phyloP scores from a whole-genome alignment of 2,329 filamentous ascomycete species.

The Colletotrichum spinosum region DNA sequence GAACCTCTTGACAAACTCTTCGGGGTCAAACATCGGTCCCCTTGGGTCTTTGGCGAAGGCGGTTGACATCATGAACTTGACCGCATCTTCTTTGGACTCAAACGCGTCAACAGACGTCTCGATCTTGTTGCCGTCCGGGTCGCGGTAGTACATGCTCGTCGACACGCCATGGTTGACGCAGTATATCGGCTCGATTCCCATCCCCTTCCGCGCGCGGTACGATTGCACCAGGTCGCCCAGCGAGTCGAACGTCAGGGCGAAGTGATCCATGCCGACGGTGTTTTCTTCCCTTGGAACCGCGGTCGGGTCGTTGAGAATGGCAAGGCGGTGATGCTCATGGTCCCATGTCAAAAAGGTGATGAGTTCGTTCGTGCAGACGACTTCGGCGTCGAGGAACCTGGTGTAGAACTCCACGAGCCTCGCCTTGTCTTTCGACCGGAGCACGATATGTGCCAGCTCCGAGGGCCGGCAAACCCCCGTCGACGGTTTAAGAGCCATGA shows the following conservation, averaged over 20 bases:
- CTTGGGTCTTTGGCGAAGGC: slow-evolving; percentile 54
- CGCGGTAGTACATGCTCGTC: slow-evolving; percentile 59
- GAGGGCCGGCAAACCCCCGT: slow-evolving; percentile 21
- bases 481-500: slow-evolving; percentile 12
- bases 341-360: slow-evolving; percentile 57
- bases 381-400: slow-evolving; percentile 49
- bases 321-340: slow-evolving; percentile 60
- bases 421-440: slow-evolving; percentile 12
- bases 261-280: slow-evolving; percentile 52
- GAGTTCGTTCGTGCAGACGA: slow-evolving; percentile 41
- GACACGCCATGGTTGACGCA: slow-evolving; percentile 60
- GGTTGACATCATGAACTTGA: slow-evolving; percentile 50
- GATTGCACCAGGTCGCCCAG: slow-evolving; percentile 49
- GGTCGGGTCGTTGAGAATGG: slow-evolving; percentile 47
- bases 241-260: slow-evolving; percentile 53
- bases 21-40: slow-evolving; percentile 18
- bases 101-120: slow-evolving; percentile 61
- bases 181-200: slow-evolving; percentile 54
- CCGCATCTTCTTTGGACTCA: slow-evolving; percentile 49
- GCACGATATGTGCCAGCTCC: slow-evolving; percentile 29
- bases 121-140: slow-evolving; percentile 61
- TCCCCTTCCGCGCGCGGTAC: slow-evolving; percentile 50
- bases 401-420: slow-evolving; percentile 50
- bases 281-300: slow-evolving; percentile 39
- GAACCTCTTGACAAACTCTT: slow-evolving; percentile 24